Conservation (phyloP, 2,329 filamentous ascomycete species). For the Scortechinia acanthostroma region DNA sequence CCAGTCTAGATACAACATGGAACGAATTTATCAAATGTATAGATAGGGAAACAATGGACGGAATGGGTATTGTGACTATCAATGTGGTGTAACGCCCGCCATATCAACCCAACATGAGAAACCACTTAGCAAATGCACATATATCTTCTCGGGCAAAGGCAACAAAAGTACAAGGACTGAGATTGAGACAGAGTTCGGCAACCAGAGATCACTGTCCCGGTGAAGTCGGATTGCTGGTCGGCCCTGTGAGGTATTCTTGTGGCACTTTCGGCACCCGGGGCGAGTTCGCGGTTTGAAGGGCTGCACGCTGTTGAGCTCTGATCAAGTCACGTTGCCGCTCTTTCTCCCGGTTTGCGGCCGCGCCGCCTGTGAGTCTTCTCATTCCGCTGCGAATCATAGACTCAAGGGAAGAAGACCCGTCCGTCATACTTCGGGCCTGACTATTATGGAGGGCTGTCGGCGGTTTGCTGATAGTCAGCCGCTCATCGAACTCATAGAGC, state of each 20-base stretch:
- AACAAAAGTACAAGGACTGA: no score
- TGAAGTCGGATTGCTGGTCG: neutral
- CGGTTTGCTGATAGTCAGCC: neutral
- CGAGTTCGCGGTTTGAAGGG: neutral
- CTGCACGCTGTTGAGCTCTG: neutral
- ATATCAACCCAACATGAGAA: no score
- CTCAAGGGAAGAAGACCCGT: neutral
- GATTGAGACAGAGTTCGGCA: neutral
- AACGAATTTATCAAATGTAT: no score
- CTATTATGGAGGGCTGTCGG: neutral
- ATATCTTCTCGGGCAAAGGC: no score
- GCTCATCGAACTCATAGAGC: neutral
- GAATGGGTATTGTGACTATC: no score
- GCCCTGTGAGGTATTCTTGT: neutral
- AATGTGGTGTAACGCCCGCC: no score
- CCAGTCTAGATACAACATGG: no score
- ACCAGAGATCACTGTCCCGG: neutral
- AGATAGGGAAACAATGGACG: no score
- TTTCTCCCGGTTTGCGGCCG: neutral
- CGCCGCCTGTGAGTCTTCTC: neutral
- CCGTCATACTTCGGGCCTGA: neutral
- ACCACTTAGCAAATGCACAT: no score
- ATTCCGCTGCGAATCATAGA: conserved; percentile 2
- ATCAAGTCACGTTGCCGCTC: neutral
- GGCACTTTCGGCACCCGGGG: neutral